Conservation (phyloP, 768 basidiomycete genomes). For the Termitomyces sp. region DNA sequence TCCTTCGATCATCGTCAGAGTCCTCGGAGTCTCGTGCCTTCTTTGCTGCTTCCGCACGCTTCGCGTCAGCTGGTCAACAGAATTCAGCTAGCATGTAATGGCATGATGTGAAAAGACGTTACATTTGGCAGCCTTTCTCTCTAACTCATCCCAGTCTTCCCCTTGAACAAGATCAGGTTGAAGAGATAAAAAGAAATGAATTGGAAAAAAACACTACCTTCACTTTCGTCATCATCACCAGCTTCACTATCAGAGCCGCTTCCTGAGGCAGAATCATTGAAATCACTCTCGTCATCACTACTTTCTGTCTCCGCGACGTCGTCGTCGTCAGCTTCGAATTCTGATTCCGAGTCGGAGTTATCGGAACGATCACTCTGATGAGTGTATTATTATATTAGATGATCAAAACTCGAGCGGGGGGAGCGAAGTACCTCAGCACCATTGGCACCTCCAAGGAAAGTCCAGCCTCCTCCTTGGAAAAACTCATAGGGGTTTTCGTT, state of each 20-base stretch:
- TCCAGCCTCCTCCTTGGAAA: constrained; percentile 96
- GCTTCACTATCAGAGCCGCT: constrained; percentile 66
- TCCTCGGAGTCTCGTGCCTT: constrained; percentile 45
- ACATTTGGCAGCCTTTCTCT: constrained; percentile 89
- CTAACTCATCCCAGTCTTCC: constrained; percentile 96
- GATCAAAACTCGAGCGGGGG: background rate
- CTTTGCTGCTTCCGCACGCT: constrained; percentile 35
- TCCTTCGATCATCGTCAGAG: constrained; percentile 43
- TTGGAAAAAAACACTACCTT: constrained; percentile 32
- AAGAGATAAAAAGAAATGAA: constrained; percentile 6
- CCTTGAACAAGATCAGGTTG: constrained; percentile 32
- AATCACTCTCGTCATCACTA: constrained; percentile 60
- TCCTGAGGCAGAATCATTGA: constrained; percentile 59
- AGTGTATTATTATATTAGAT: background rate
- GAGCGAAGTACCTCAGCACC: constrained; percentile 53
- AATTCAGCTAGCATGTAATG: constrained; percentile 14
- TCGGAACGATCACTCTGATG: constrained; percentile 35
- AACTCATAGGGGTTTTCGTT: constrained; percentile 95
- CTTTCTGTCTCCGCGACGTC: constrained; percentile 50
- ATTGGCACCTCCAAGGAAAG: constrained; percentile 72
- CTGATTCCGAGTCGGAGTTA: constrained; percentile 45
- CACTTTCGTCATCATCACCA: constrained; percentile 48
- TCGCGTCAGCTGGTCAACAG: constrained; percentile 40
- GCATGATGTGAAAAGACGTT: constrained; percentile 10
- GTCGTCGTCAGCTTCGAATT: constrained; percentile 54